Base-by-base conservation (phyloP, 495 filamentous ascomycete genomes). In the Aspergillus funiculosus region DNA sequence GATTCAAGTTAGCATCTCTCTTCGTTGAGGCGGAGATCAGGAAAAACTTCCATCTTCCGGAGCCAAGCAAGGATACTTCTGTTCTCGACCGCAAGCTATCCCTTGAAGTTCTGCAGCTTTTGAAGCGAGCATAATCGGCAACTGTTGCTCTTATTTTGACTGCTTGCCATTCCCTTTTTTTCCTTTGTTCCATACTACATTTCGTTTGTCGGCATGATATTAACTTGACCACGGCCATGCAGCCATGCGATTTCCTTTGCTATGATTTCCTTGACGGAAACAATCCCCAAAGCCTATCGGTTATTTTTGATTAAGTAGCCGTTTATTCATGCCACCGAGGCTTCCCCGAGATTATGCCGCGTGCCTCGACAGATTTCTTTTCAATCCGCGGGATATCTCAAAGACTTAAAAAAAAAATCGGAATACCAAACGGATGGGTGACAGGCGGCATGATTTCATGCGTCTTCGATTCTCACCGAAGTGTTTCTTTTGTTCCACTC, bases 1-100 rank as follows among this genome's bases (percentile, higher is more conserved):
- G 85, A 24, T 96, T 83, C 71, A 90, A 89, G 71, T 72, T 80
- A 19, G 85, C 85, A 2, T 85, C 90, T n/a, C 55, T 77, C 13
- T 94, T 81, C 50, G 90, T 92, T 21, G 78, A 89, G 56, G 68
- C 64, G 14, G 83, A 89, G 68, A 77, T 95, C 49, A 60, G 61
- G 36, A 74, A 72, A 39, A 86, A 64, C n/a, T 76, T 77, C 39
- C 49, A 50, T 27, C 50, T 75, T 25, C 52, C 65, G 3, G 58
- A 64, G 28, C 17, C 59, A 9, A 37, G 57, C 19, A 51, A 51
- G 29, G 57, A 58, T 2, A 56, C n/a, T 27, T 32, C 46, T 8
- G 4, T 40, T 34, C n/a, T 39, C 40, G 39, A 50, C 25, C 52
- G 45, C 45, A 50, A 44, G 41, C n/a, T 30, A 20, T 25, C 34